Percentiles rank a stretch among this genome's conserved stretches.
Conservation (phyloP, 2,329 filamentous ascomycete species). For the Colletotrichum sp. region DNA sequence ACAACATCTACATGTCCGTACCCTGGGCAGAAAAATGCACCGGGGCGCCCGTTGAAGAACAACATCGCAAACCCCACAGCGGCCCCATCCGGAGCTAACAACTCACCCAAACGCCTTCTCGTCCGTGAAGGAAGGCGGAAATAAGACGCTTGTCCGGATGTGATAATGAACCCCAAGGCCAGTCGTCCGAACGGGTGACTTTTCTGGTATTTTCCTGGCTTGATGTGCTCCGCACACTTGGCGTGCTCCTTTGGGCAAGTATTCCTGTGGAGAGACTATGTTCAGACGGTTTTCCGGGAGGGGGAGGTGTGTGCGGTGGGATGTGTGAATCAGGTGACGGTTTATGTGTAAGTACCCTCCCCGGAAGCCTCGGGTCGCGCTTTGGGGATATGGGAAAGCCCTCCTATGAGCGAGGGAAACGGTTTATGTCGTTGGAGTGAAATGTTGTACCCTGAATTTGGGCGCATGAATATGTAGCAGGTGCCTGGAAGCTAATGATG, state of each 20-base stretch:
- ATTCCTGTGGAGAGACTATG: neutral
- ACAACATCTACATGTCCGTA: neutral
- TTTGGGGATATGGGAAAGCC: neutral
- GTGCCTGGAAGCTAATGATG: neutral
- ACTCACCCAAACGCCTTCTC: neutral
- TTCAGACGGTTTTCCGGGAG: neutral
- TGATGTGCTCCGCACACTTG: neutral
- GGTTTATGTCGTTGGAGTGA: neutral
- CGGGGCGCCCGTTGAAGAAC: neutral
- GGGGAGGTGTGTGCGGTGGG: neutral
- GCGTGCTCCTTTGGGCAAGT: neutral
- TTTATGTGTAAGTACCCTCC: neutral
- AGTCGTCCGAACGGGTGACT: neutral
- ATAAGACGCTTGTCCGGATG: neutral
- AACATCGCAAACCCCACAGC: neutral
- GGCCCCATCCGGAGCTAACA: neutral
- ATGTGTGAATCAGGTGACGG: neutral
- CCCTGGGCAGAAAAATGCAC: neutral
- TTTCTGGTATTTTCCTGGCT: neutral
- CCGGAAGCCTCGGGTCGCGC: neutral
- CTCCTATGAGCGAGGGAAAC: neutral
- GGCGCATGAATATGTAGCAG: neutral
- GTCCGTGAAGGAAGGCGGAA: neutral
- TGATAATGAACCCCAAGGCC: neutral
- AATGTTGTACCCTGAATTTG: accelerated